Percentiles rank a stretch among this genome's conserved stretches.
Evolutionary conservation across 1,284 basidiomycete species (phyloP).

Genomic region (Sphaerobolus stellatus): DNA sequence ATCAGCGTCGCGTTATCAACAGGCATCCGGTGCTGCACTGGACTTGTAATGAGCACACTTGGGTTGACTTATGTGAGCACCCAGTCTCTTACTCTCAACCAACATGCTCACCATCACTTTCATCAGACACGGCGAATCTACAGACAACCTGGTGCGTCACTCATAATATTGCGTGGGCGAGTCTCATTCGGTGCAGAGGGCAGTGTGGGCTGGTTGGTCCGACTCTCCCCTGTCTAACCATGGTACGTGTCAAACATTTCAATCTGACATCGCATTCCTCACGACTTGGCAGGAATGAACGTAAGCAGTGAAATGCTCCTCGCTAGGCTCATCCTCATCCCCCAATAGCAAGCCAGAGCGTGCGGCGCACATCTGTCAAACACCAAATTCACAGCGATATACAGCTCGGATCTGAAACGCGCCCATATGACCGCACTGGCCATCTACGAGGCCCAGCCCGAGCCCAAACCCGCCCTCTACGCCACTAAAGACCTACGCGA

Average conservation of each 20-base stretch:
- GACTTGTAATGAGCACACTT: neutral
- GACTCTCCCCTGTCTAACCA: constrained; percentile 83
- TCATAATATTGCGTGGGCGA: constrained; percentile 1
- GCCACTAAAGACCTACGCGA: constrained; percentile 57
- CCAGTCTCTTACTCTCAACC: neutral
- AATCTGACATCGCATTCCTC: constrained; percentile 1
- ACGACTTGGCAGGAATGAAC: constrained; percentile 55
- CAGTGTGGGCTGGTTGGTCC: constrained; percentile 80
- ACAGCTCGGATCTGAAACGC: constrained; percentile 78
- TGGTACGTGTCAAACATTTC: constrained; percentile 47
- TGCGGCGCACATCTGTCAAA: constrained; percentile 59
- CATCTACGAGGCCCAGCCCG: constrained; percentile 50
- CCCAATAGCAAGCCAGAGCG: constrained; percentile 75
- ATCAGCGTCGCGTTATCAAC: neutral
- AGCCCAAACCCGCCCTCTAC: constrained; percentile 55
- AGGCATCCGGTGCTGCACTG: neutral
- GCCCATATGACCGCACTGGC: constrained; percentile 71
- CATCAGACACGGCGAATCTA: constrained; percentile 75
- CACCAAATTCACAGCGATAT: constrained; percentile 63
- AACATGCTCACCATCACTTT: constrained; percentile 41
- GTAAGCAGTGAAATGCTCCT: constrained; percentile 37
- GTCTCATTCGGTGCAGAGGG: constrained; percentile 34
- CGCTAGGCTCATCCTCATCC: neutral
- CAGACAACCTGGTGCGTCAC: constrained; percentile 57
- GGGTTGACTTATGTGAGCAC: neutral